phyloP scores from a whole-genome alignment of 192 early-diverging fungal genomes.

The Kappamyces sp. region DNA sequence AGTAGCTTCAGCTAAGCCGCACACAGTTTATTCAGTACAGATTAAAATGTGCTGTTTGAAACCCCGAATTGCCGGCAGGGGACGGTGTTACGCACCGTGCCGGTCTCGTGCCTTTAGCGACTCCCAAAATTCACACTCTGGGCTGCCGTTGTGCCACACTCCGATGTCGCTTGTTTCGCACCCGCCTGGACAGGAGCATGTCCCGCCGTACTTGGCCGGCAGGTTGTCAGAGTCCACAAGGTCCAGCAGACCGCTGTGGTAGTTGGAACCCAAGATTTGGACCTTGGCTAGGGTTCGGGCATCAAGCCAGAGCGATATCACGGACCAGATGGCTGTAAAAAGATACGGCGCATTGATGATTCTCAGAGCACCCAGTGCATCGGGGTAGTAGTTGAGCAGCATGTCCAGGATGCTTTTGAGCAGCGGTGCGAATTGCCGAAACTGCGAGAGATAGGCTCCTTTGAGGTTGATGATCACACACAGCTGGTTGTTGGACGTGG shows the following conservation, averaged over 20 bases:
- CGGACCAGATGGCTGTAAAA: conserved; percentile 55
- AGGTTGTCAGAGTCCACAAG: conserved; percentile 31
- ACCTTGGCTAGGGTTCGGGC: conserved; percentile 45
- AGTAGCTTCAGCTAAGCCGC: too few species aligned
- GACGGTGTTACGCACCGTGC: too few species aligned
- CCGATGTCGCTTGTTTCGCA: conserved; percentile 42
- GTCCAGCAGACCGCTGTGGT: conserved; percentile 34
- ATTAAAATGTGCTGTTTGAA: too few species aligned
- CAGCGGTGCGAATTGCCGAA: conserved; percentile 58
- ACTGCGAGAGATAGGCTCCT: conserved; percentile 67
- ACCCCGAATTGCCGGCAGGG: too few species aligned
- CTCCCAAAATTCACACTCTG: conserved; percentile 28
- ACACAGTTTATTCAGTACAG: too few species aligned
- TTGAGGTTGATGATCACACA: too few species aligned
- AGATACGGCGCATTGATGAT: conserved; percentile 88
- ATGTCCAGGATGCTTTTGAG: conserved; percentile 68
- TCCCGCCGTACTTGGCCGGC: conserved; percentile 37
- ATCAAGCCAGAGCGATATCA: conserved; percentile 42
- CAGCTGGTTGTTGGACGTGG: too few species aligned
- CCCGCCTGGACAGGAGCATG: conserved; percentile 37
- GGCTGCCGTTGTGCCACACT: conserved; percentile 43
- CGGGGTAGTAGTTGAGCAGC: conserved; percentile 92
- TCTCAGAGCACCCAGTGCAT: conserved; percentile 80
- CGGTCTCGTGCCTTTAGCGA: conserved; percentile 10
- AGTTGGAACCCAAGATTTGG: conserved; percentile 32